phyloP scores from a whole-genome alignment of 768 basidiomycete species.

The Boletellus ananiceps region DNA sequence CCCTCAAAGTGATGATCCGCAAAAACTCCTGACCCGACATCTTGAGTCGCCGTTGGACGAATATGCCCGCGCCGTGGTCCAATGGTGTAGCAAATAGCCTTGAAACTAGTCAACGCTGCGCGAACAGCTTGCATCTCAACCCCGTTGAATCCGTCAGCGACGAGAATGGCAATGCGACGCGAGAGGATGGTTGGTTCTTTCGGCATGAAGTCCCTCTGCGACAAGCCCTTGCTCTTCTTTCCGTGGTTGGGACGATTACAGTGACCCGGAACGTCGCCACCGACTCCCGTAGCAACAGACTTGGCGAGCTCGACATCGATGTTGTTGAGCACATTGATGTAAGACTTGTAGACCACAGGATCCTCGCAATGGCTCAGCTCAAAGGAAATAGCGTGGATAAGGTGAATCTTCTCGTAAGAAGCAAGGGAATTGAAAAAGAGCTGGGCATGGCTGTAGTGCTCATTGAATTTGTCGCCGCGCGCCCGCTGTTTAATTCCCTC shows the following conservation, averaged over 20 bases:
- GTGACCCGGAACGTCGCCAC: conserved; percentile 50
- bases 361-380: conserved; percentile 85
- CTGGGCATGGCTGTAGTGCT: conserved; percentile 69
- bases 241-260: conserved; percentile 55
- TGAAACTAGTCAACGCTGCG: conserved; percentile 44
- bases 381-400: conserved; percentile 68
- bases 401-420: conserved; percentile 64
- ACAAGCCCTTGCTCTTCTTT: conserved; percentile 49
- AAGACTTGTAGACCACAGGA: conserved; percentile 59
- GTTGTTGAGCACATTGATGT: conserved; percentile 63
- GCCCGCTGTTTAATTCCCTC: conserved; percentile 54
- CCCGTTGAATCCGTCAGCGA: conserved; percentile 71
- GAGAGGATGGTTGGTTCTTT: conserved; percentile 54
- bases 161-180: conserved; percentile 72
- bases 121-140: conserved; percentile 56
- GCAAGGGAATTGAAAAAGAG: conserved; percentile 83
- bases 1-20: conserved; percentile 74
- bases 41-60: conserved; percentile 30
- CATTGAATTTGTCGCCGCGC: conserved; percentile 70
- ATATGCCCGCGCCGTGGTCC: conserved; percentile 60
- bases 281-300: conserved; percentile 61
- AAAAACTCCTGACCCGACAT: conserved; percentile 31
- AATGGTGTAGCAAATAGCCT: conserved; percentile 60
- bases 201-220: conserved; percentile 53
- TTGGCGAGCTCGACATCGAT: conserved; percentile 73